A percentile compares a stretch with the other conserved stretches of the same genome.
Evolutionary conservation across 129 eudicot species (phyloP).

Genomic region (Saposhnikovia divaricata): DNA sequence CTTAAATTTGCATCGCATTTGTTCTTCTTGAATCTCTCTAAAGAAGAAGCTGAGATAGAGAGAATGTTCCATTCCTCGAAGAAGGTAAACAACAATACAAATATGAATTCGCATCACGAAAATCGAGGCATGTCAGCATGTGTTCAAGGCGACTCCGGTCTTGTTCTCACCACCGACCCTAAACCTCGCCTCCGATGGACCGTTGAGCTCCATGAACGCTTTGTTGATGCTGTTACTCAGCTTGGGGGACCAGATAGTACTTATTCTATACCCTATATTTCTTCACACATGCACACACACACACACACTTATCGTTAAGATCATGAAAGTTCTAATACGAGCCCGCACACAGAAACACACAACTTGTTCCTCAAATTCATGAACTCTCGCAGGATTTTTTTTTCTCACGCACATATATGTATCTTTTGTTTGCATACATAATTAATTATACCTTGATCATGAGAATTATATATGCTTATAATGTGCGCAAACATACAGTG

Average conservation of each 20-base stretch:
- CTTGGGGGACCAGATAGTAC: constrained; percentile 93
- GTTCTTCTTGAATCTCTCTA: constrained; percentile 36
- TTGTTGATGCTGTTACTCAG: constrained; percentile 88
- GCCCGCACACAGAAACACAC: too few relatives aligned
- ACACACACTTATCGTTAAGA: neutral
- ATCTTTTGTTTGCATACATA: too few relatives aligned
- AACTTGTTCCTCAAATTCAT: too few relatives aligned
- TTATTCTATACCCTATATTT: neutral
- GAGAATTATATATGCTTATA: too few relatives aligned
- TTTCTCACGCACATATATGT: too few relatives aligned
- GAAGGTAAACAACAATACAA: constrained; percentile 41
- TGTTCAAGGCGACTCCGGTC: constrained; percentile 77
- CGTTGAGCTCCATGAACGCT: constrained; percentile 83
- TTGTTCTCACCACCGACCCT: constrained; percentile 85
- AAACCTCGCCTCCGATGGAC: constrained; percentile 93
- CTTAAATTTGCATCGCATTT: constrained; percentile 43
- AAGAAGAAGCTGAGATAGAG: neutral
- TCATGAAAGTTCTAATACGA: too few relatives aligned
- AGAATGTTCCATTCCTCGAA: constrained; percentile 85
- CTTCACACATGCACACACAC: too few relatives aligned
- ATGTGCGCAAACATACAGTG: neutral
- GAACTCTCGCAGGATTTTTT: too few relatives aligned
- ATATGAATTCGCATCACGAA: constrained; percentile 31
- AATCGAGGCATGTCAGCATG: constrained; percentile 19
- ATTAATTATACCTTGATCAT: neutral